Conservation (phyloP, 148 eudicot species). For the Vaccinium darrowii region DNA sequence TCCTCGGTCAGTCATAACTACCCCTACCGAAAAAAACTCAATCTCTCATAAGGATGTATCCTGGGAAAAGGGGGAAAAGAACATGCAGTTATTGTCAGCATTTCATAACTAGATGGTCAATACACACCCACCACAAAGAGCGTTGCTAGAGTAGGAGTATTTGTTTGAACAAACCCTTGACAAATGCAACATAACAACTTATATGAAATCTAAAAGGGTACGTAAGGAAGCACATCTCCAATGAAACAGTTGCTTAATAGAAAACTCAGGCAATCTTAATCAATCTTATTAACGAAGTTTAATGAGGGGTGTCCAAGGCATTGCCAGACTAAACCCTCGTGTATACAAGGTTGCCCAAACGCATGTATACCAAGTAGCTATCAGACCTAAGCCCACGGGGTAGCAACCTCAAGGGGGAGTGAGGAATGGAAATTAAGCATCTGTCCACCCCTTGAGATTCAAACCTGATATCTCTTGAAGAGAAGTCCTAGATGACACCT, state of each 20-base stretch:
- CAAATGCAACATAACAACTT: background rate
- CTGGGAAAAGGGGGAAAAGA: background rate
- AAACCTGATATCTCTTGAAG: background rate
- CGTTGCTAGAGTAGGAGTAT: background rate
- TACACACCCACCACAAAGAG: conserved; percentile 2
- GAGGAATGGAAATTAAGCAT: background rate
- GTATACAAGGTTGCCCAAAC: background rate
- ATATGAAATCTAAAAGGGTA: background rate
- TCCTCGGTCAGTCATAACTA: conserved; percentile 44
- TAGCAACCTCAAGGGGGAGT: background rate
- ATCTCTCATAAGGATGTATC: conserved; percentile 4
- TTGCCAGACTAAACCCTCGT: background rate
- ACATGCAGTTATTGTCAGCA: background rate
- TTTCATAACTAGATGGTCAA: background rate
- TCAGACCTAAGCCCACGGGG: background rate
- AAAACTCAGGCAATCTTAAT: background rate
- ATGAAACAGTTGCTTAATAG: background rate
- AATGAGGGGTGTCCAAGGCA: background rate
- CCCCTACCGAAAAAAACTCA: conserved; percentile 19
- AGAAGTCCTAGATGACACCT: background rate
- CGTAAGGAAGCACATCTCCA: background rate
- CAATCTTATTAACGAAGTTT: background rate
- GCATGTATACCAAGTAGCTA: background rate
- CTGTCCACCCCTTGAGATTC: background rate
- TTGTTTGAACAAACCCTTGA: background rate